phyloP scores from a whole-genome alignment of 352 stramenopile genomes.

The Globisporangium okanoganense region DNA sequence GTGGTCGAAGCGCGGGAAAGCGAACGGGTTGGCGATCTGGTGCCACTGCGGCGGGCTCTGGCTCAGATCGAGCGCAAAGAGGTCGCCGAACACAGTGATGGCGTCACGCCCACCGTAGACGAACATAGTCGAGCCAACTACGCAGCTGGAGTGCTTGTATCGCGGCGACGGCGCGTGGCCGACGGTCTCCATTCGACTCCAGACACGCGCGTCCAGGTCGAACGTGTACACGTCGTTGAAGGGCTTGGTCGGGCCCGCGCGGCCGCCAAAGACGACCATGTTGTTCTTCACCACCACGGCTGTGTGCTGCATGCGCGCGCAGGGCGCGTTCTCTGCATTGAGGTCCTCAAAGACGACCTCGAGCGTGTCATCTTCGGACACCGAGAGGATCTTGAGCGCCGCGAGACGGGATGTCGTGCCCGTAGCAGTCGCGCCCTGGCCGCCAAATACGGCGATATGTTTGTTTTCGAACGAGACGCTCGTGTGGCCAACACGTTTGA shows the following conservation, averaged over 20 bases:
- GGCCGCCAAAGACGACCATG: constrained; percentile 83
- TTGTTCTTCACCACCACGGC: constrained; percentile 39
- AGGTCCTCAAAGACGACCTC: constrained; percentile 22
- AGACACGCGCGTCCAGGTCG: constrained; percentile 41
- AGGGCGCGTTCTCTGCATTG: constrained; percentile 20
- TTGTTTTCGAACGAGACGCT: constrained; percentile 36
- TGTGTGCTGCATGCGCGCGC: constrained; percentile 73
- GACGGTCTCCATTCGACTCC: constrained; percentile 27
- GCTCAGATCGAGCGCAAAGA: constrained; percentile 60
- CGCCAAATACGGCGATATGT: constrained; percentile 62
- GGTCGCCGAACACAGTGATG: constrained; percentile 62
- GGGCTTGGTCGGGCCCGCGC: constrained; percentile 59
- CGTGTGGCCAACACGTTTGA: constrained; percentile 66
- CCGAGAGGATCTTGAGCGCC: constrained; percentile 37
- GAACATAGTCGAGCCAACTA: constrained; percentile 65
- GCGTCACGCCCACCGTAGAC: constrained; percentile 67
- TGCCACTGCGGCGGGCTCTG: constrained; percentile 36
- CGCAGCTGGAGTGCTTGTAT: constrained; percentile 70
- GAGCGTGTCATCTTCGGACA: constrained; percentile 23
- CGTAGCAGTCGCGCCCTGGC: constrained; percentile 48
- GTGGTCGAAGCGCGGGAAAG: constrained; percentile 51
- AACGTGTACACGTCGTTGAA: constrained; percentile 65
- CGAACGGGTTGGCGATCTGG: constrained; percentile 30
- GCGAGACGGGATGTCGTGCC: constrained; percentile 60
- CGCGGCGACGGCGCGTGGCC: constrained; percentile 43